Evolutionary conservation across 2,329 filamentous ascomycete genomes (phyloP), one percentile per base, ranked within the genome.

Genomic region (Grosmannia clavigera): DNA sequence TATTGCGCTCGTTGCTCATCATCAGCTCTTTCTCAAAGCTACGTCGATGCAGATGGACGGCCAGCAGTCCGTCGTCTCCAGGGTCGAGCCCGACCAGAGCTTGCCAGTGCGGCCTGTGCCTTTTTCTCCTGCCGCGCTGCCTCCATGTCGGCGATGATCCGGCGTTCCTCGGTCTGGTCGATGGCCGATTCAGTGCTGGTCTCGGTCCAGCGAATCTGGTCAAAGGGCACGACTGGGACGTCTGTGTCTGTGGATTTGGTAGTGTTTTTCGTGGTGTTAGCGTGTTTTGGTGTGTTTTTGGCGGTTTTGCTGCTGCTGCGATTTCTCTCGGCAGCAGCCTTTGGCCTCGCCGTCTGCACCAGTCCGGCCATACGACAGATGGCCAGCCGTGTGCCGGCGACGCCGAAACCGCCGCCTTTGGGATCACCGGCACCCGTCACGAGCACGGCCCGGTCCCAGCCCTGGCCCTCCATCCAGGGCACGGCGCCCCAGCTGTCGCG

Each of bases 341-440:
- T 14, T 19, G 27, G 9, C 40, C 4, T 16, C 14, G 54, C 51
- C 12, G 29, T 66, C 46, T 66, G 58, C 10, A 70, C 57, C 19
- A 72, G 59, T 10, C 71, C 71, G 0, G 70, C 71, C 65, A 73
- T 65, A 56, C 66, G 67, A 35, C 68, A 68, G 31, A 73, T 70
- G 5, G 70, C 69, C 61, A 70, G 64, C 40, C 71, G 64, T 48
- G 68, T 68, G 5, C 70, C 71, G 5, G 67, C 66, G 0, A 73
- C 66, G 10, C 71, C 71, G 38, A 70, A 59, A 0, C 67, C 68
- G 0, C 65, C 66, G 22, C 64, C 64, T 57, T 63, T 65, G 3
- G 67, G 66, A 52, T 72, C 70, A 4, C 70, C 71, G 3, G 71
- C 71, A 11, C 69, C 69, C 1, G 71, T 72, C 33, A 72, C 67